Conservation (phyloP, 805 yeast species). For the Metschnikowia peoriensis region DNA sequence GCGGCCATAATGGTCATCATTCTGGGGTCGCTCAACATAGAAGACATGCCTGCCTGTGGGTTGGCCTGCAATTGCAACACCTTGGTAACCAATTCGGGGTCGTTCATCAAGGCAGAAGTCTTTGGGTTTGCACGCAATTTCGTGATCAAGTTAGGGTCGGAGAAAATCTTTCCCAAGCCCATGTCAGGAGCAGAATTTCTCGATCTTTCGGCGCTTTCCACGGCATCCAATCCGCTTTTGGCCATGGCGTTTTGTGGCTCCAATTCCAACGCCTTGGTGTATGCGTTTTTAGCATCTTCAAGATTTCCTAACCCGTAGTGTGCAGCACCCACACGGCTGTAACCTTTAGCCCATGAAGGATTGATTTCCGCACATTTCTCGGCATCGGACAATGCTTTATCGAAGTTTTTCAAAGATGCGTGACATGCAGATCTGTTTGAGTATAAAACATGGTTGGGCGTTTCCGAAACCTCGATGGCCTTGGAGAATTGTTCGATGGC, state of each 20-base stretch:
- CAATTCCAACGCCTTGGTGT: conserved; percentile 74
- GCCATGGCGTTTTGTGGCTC: conserved; percentile 87
- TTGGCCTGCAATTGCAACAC: conserved; percentile 58
- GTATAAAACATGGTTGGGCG: conserved; percentile 88
- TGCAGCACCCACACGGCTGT: conserved; percentile 92
- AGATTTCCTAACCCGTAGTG: conserved; percentile 79
- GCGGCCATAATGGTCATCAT: conserved; percentile 86
- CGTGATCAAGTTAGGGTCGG: conserved; percentile 74
- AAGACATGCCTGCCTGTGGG: conserved; percentile 72
- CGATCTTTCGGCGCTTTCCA: conserved; percentile 55
- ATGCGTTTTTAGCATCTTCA: conserved; percentile 69
- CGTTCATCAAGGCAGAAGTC: conserved; percentile 83
- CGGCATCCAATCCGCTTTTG: conserved; percentile 71
- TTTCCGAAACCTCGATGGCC: conserved; percentile 79
- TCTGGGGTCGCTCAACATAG: conserved; percentile 76
- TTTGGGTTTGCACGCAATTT: conserved; percentile 81
- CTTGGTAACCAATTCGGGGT: conserved; percentile 77
- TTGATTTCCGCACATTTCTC: conserved; percentile 76
- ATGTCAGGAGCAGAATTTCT: conserved; percentile 61
- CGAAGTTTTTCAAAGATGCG: conserved; percentile 74
- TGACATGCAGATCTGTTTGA: conserved; percentile 93
- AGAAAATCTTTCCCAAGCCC: conserved; percentile 76
- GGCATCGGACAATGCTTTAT: conserved; percentile 81
- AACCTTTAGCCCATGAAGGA: conserved; percentile 93
- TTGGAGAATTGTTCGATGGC: conserved; percentile 81